Base-by-base conservation (phyloP, 225 moss, liverwort and hornwort genomes). In the Marchantia paleacea region DNA sequence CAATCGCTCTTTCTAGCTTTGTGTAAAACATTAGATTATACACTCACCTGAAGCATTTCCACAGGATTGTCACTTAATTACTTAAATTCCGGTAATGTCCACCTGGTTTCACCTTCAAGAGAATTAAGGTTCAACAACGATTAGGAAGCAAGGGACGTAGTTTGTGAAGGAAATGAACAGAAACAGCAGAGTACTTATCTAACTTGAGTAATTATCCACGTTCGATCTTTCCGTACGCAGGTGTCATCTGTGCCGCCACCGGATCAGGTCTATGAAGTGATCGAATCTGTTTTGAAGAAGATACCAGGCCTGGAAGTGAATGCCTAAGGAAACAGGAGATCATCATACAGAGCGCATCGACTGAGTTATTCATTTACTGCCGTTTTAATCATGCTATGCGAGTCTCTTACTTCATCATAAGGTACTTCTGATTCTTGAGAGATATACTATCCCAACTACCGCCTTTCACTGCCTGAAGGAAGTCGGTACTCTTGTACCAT, bases 241-340 rank as follows among this genome's bases (percentile, higher is more conserved):
- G 84, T 95, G 10, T 95, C 95, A 12, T 92, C 95, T 4, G 80
- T 90, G 52, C 90, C 92, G 26, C 79, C 90, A 22, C 84, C 92
- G 9, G 89, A 92, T 65, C 82, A 87, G 22, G 91, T 92, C 61
- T 90, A 92, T 31, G n/a, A n/a, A n/a, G n/a, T n/a, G n/a, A n/a
- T n/a, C n/a, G n/a, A n/a, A n/a, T n/a, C n/a, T n/a, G n/a, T n/a
- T n/a, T n/a, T n/a, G n/a, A n/a, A n/a, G n/a, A n/a, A n/a, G n/a
- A n/a, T n/a, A n/a, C n/a, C n/a, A n/a, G n/a, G n/a, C n/a, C n/a
- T n/a, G n/a, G n/a, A n/a, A n/a, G n/a, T n/a, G n/a, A n/a, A n/a
- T n/a, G n/a, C n/a, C n/a, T n/a, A n/a, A n/a, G n/a, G n/a, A n/a
- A n/a, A n/a, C n/a, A n/a, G n/a, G n/a, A n/a, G n/a, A n/a, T n/a